phyloP scores from a whole-genome alignment of 2,329 filamentous ascomycete genomes.

The Talaromyces sp. region DNA sequence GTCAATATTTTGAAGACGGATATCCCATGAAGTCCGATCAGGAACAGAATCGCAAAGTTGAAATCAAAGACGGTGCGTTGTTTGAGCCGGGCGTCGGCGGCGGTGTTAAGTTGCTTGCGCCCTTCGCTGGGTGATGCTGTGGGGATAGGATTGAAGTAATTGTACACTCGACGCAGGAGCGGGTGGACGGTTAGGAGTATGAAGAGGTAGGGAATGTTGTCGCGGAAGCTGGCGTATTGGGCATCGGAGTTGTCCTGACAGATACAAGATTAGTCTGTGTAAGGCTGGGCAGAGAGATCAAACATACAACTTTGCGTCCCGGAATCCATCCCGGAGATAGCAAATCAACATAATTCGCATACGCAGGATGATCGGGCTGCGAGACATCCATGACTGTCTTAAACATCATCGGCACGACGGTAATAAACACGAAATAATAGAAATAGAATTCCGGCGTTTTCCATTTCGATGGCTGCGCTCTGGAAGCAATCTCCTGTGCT shows the following conservation, averaged over 20 bases:
- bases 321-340: conserved; percentile 86
- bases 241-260: conserved; percentile 77
- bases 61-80: conserved; percentile 80
- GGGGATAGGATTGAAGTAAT: conserved; percentile 46
- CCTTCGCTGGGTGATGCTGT: background rate
- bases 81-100: conserved; percentile 57
- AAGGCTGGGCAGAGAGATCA: background rate
- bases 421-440: conserved; percentile 68
- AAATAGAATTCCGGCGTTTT: conserved; percentile 78
- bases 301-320: conserved; percentile 76
- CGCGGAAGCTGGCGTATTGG: conserved; percentile 81
- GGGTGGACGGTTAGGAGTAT: conserved; percentile 75
- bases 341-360: conserved; percentile 65
- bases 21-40: conserved; percentile 76
- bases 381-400: conserved; percentile 86
- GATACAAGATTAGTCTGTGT: background rate
- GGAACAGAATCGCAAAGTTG: conserved; percentile 73
- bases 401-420: conserved; percentile 79
- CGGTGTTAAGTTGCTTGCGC: conserved; percentile 22
- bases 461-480: conserved; percentile 69
- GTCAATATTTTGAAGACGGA: conserved; percentile 76
- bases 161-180: conserved; percentile 68
- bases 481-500: conserved; percentile 42
- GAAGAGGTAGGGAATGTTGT: conserved; percentile 78
- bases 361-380: conserved; percentile 69